These are phyloP conservation scores for Globisporangium camurandrum DNA, from an alignment of 352 stramenopile species.

Conservation along the genomic window DNA sequence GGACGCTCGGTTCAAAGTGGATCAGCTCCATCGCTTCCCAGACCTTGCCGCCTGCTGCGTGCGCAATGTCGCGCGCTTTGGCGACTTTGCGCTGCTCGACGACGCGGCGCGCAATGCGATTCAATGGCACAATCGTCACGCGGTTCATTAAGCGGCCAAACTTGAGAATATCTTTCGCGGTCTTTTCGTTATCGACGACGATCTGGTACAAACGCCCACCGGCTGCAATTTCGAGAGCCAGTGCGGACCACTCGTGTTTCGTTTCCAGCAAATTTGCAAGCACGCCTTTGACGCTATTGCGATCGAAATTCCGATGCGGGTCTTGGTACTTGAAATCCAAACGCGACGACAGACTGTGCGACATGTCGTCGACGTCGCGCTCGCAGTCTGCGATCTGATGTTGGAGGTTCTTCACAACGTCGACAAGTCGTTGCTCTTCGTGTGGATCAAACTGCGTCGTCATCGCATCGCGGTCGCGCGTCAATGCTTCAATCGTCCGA, in stretches of 20 bases:
- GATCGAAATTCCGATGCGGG: constrained; percentile 92
- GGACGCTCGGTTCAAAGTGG: constrained; percentile 93
- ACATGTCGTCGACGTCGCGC: constrained; percentile 90
- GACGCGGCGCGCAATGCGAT: constrained; percentile 90
- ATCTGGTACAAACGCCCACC: constrained; percentile 98
- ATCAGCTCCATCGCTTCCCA: constrained; percentile 95
- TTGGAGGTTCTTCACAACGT: constrained; percentile 52
- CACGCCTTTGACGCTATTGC: constrained; percentile 94
- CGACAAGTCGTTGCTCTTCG: constrained; percentile 58
- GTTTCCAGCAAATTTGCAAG: constrained; percentile 95
- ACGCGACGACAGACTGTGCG: constrained; percentile 90
- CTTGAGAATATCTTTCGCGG: constrained; percentile 96
- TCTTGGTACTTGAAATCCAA: constrained; percentile 96
- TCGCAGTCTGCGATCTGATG: constrained; percentile 58
- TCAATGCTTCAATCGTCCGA: constrained; percentile 58
- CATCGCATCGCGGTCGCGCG: constrained; percentile 40
- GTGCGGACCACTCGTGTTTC: constrained; percentile 89
- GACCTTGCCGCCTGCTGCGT: constrained; percentile 85
- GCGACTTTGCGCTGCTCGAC: constrained; percentile 71
- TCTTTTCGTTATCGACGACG: constrained; percentile 98
- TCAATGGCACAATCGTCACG: constrained; percentile 98
- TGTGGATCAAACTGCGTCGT: constrained; percentile 68
- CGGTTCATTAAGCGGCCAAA: constrained; percentile 93
- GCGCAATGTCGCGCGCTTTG: constrained; percentile 79
- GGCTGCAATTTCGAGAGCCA: constrained; percentile 96